Evolutionary conservation across 257 asterid genomes (phyloP), one percentile per base, ranked within the genome.

Genomic region (Capsicum chinense): DNA sequence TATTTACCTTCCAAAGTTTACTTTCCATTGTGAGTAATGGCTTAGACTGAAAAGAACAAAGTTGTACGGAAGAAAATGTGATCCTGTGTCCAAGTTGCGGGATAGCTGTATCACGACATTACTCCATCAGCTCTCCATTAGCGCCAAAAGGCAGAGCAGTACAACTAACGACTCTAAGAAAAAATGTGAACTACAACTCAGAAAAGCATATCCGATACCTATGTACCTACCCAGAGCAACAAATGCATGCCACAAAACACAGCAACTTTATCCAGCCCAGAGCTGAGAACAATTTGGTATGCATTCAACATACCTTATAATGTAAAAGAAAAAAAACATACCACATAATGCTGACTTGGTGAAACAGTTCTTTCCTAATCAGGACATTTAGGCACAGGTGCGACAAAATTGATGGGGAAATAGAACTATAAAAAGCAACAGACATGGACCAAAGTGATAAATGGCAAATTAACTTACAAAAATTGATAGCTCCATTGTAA

Each of bases 211-310:
- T 21, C 48, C 7, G 81, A 52, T 52, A 52, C 48, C 47, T 19
- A 71, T 44, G 37, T 54, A 33, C 33, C 63, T 56, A 26, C 63
- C 26, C 19, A 3, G 17, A 52, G 21, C 62, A 52, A 74, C 7
- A 74, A 74, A 74, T 0, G 62, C 42, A 50, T 50, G 81, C 81
- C 59, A 13, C 47, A 50, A 48, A 44, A 74, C 62, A 68, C 76
- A 68, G 3, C 33, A 2, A 76, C 81, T 26, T 26, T 26, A 52
- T 76, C 63, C 81, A 52, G 63, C 48, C 19, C 14, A 76, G 48
- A 76, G 64, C 48, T 26, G 63, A 76, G 48, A 71, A 71, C 79
- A 71, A 17, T n/a, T 71, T 71, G 39, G 33, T 44, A 68, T 39
- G 56, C 39, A 37, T 67, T 35, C 21, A 37, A 16, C 7, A 16